A percentile compares a stretch with the other conserved stretches of the same genome.
phyloP scores from a whole-genome alignment of 345 rosid genomes.

The Citrus sp. region DNA sequence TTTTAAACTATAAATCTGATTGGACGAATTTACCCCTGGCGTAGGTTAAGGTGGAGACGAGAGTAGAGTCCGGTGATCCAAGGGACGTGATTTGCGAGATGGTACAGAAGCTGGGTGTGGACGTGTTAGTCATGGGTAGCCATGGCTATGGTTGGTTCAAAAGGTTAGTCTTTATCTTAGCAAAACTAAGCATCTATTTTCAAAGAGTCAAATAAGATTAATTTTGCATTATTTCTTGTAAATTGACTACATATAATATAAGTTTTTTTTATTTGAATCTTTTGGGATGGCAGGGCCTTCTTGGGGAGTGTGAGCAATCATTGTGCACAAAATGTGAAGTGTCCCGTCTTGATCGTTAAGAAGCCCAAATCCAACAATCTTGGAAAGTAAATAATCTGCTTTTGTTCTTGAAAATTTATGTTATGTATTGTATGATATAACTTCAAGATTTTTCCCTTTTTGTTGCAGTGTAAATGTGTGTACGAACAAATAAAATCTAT shows the following conservation, averaged over 20 bases:
- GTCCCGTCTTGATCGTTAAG: constrained; percentile 64
- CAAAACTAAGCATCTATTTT: no score
- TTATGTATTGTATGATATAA: background rate
- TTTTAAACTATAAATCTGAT: background rate
- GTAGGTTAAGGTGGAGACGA: constrained; percentile 49
- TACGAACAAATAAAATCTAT: no score
- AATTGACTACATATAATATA: no score
- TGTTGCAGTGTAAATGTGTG: background rate
- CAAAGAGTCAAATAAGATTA: no score
- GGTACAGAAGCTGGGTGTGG: constrained; percentile 44
- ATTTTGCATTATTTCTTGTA: no score
- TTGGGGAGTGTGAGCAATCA: constrained; percentile 72
- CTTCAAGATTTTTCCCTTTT: background rate
- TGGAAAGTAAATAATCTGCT: background rate
- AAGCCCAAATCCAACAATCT: constrained; percentile 32
- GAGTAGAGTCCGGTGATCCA: constrained; percentile 45
- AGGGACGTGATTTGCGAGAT: constrained; percentile 57
- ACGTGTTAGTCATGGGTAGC: constrained; percentile 59
- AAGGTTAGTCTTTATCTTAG: constrained; percentile 25
- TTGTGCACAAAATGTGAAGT: constrained; percentile 59
- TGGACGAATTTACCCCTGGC: constrained; percentile 7
- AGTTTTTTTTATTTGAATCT: background rate
- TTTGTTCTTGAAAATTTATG: background rate
- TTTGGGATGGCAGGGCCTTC: constrained; percentile 32
- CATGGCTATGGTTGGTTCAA: constrained; percentile 61